Evolutionary conservation across 805 yeast genomes (phyloP), one percentile per base, ranked within the genome.

Genomic region (Lipomyces chichibuensis): DNA sequence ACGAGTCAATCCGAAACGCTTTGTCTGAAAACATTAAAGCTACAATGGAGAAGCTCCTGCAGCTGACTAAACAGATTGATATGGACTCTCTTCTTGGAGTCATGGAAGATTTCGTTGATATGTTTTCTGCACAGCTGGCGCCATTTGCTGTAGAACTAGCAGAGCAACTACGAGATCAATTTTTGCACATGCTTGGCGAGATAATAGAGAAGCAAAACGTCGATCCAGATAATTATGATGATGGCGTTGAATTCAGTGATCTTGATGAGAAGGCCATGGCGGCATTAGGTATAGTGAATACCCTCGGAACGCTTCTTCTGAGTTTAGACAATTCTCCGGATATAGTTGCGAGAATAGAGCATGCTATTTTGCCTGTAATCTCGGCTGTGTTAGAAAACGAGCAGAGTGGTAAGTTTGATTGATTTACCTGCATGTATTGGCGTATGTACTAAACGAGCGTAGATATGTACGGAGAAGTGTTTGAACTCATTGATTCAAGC

Each of bases 91-190:
- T 95, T 35, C 87, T 96, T 27, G 90, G 89, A 29, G 97, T 94
- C 6, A 92, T 94, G 89, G 98, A 94, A 81, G 97, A 93, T 74
- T 89, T 95, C 76, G 98, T 94, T 37, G 97, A 93, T 75, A 86
- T 85, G 66, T 95, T 89, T 78, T 84, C 96, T 4, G 90, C 88
- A 71, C 96, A 94, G 77, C 82, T 94, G 72, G 95, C 92, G 68
- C 98, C 99, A 20, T 94, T 91, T 77, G 94, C 96, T 51, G 82
- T 86, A n/a, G 88, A 89, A 65, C 78, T 90, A 64, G 85, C 87
- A 76, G 78, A 71, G 32, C 80, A 80, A 68, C 69, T 81, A 52
- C 63, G 67, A 33, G 70, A 86, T 60, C 97, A 94, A 75, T 91
- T 93, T 74, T 74, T 90, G 74, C 82, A 84, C 70, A 76, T 91